phyloP scores from a whole-genome alignment of 176 grass and related monocot species.

The Phragmites australis region DNA sequence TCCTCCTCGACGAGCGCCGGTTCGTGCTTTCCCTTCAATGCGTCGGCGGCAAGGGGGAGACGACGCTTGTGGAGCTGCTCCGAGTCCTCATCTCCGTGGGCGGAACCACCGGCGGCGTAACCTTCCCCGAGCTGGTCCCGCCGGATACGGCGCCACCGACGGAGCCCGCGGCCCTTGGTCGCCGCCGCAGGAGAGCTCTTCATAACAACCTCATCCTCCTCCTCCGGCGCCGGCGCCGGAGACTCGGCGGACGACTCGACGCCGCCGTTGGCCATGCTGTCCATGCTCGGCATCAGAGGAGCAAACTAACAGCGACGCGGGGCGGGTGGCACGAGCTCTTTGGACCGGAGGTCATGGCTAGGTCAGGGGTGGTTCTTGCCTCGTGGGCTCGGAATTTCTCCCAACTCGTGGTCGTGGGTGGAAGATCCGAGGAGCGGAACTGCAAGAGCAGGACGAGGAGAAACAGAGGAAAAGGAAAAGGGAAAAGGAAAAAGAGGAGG shows the following conservation, averaged over 20 bases:
- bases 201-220: not conserved
- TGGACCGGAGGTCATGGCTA: not conserved
- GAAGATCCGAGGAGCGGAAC: not conserved
- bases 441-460: not conserved
- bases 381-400: not conserved
- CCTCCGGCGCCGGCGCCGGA: not conserved
- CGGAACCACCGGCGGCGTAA: not conserved
- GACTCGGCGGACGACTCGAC: slow-evolving; percentile 3
- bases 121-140: slow-evolving; percentile 37
- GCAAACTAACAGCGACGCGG: not conserved
- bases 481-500: not conserved
- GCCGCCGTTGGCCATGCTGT: not conserved
- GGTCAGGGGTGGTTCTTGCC: not conserved
- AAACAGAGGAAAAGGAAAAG: not conserved
- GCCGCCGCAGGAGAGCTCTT: not conserved
- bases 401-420: not conserved
- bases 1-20: slow-evolving; percentile 25
- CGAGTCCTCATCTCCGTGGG: slow-evolving; percentile 27
- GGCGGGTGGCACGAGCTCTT: not conserved
- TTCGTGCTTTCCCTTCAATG: slow-evolving; percentile 33
- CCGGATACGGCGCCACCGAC: slow-evolving; percentile 59
- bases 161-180: slow-evolving; percentile 39
- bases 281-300: slow-evolving; percentile 22
- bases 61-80: slow-evolving; percentile 58
- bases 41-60: slow-evolving; percentile 23